Conservation (phyloP, 495 filamentous ascomycete genomes). For the Elaphomyces granulatus region DNA sequence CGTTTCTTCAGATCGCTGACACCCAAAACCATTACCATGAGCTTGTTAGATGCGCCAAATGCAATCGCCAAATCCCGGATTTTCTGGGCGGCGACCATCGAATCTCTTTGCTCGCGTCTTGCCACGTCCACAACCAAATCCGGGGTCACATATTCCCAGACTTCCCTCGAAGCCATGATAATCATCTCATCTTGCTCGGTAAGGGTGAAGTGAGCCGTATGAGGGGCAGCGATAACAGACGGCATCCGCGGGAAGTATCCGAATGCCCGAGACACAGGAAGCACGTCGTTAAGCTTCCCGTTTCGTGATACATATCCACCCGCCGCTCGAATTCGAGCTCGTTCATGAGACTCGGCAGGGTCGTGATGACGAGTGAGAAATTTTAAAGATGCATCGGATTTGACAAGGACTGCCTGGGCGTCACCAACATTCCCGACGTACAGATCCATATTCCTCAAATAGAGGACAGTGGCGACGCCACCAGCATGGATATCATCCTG, state of each 20-base stretch:
- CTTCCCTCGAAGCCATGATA: conserved; percentile 74
- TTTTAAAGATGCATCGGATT: conserved; percentile 63
- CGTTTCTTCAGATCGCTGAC: conserved; percentile 79
- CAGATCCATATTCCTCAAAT: conserved; percentile 74
- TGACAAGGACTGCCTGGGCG: conserved; percentile 85
- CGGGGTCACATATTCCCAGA: conserved; percentile 87
- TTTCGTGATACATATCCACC: conserved; percentile 91
- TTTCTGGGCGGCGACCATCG: conserved; percentile 95
- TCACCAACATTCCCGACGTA: conserved; percentile 94
- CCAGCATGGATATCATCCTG: conserved; percentile 82
- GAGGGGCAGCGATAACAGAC: conserved; percentile 77
- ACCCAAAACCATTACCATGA: conserved; percentile 97
- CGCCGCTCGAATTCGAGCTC: conserved; percentile 81
- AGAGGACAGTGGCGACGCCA: conserved; percentile 82
- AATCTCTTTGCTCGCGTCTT: conserved; percentile 63
- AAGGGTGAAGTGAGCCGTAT: conserved; percentile 64
- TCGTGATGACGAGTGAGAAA: conserved; percentile 85
- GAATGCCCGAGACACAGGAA: conserved; percentile 88
- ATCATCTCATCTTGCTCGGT: conserved; percentile 90
- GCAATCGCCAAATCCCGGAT: conserved; percentile 90
- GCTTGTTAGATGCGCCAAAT: conserved; percentile 81
- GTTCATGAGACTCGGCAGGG: conserved; percentile 67
- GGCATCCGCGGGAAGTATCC: conserved; percentile 89
- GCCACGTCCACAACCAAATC: conserved; percentile 87
- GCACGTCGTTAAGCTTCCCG: conserved; percentile 80